These are phyloP conservation scores for Morella rubra DNA, from an alignment of 306 rosid species.

Conservation along the genomic window DNA sequence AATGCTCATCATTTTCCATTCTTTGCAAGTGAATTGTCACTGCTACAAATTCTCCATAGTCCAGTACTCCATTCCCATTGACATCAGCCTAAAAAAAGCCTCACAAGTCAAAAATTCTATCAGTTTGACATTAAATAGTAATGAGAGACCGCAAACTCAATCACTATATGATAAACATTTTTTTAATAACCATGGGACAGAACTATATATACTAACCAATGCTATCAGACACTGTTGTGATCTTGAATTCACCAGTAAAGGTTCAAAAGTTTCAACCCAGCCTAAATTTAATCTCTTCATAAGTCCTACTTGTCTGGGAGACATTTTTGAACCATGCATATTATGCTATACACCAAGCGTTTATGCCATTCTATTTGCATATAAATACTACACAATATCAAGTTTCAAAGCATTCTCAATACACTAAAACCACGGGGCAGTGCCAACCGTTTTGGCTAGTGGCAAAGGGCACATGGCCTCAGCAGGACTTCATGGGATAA, in stretches of 20 bases:
- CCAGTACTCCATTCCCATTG: constrained; percentile 94
- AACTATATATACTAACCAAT: not conserved
- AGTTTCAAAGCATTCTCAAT: not conserved
- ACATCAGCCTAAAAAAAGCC: constrained; percentile 78
- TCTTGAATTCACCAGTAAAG: not conserved
- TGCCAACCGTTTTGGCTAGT: not conserved
- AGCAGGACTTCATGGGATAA: not conserved
- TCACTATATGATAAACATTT: not conserved
- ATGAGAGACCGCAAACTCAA: not conserved
- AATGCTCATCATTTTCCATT: constrained; percentile 96
- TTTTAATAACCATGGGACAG: not conserved
- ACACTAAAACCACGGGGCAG: not conserved
- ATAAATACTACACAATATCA: not conserved
- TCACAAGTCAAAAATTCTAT: not conserved
- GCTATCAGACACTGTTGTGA: not conserved
- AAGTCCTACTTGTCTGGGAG: not conserved
- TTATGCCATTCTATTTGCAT: not conserved
- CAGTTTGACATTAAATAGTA: not conserved
- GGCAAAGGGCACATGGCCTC: not conserved
- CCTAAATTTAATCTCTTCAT: not conserved
- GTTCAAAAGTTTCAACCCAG: not conserved
- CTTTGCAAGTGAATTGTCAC: constrained; percentile 96
- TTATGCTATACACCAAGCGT: not conserved
- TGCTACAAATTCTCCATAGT: constrained; percentile 97
- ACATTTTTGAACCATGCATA: not conserved